Percentiles rank a stretch among this genome's conserved stretches.
Conservation (phyloP, 2,329 filamentous ascomycete species). For the Coniella lustricola region DNA sequence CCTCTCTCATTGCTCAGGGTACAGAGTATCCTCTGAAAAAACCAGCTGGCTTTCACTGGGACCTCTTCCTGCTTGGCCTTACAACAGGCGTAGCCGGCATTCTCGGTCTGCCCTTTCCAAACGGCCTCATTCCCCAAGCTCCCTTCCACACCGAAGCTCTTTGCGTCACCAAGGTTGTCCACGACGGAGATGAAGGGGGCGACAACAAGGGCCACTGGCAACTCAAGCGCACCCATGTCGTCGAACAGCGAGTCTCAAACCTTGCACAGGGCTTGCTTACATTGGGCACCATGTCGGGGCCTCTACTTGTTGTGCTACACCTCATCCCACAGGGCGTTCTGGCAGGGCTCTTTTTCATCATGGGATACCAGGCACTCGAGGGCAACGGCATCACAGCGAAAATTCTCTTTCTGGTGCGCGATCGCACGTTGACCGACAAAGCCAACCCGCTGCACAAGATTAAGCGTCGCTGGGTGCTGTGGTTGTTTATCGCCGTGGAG, state of each 20-base stretch:
- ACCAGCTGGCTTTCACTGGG: constrained; percentile 80
- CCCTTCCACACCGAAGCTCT: constrained; percentile 76
- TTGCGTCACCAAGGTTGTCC: constrained; percentile 56
- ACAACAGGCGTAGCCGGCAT: constrained; percentile 71
- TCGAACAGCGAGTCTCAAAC: constrained; percentile 75
- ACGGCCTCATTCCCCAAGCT: constrained; percentile 76
- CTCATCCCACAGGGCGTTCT: constrained; percentile 74
- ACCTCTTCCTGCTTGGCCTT: constrained; percentile 71
- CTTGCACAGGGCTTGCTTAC: constrained; percentile 71
- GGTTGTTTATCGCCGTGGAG: constrained; percentile 64
- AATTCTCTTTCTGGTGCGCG: constrained; percentile 61
- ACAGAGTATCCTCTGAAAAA: constrained; percentile 76
- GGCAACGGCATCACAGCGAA: constrained; percentile 73
- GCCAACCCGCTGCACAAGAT: constrained; percentile 55
- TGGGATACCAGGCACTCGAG: constrained; percentile 72
- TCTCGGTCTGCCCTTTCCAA: constrained; percentile 72
- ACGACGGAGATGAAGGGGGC: constrained; percentile 44
- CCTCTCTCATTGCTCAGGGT: constrained; percentile 74
- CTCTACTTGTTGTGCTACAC: constrained; percentile 65
- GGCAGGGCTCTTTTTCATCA: constrained; percentile 76
- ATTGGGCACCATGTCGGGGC: constrained; percentile 70
- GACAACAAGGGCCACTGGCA: constrained; percentile 49
- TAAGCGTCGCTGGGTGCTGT: constrained; percentile 57
- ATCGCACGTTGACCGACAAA: constrained; percentile 53
- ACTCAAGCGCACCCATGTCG: constrained; percentile 52